These are phyloP conservation scores for Vigna radiata DNA, from an alignment of 306 rosid species.

Conservation along the genomic window DNA sequence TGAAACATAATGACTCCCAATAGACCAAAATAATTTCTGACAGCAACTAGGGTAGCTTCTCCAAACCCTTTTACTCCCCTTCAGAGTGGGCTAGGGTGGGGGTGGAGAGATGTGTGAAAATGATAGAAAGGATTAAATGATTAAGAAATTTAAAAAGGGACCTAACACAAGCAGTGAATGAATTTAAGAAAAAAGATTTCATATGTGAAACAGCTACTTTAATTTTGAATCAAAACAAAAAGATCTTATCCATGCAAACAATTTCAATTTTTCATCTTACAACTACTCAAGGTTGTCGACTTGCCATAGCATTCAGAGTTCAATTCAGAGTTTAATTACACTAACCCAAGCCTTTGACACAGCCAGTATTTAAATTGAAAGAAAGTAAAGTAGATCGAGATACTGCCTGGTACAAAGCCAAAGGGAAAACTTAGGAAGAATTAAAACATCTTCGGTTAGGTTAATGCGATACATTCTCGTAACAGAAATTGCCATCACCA, in stretches of 20 bases:
- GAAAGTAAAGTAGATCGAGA: no score
- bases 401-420: background rate
- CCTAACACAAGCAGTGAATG: background rate
- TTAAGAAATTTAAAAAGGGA: background rate
- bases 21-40: background rate
- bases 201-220: background rate
- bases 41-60: constrained; percentile 6
- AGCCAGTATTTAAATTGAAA: no score
- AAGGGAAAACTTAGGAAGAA: background rate
- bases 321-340: background rate
- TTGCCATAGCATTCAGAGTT: background rate
- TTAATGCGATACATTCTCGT: background rate
- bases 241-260: background rate
- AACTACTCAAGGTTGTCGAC: background rate
- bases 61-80: background rate
- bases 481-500: constrained; percentile 16
- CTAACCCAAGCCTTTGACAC: background rate
- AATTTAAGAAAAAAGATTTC: background rate
- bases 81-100: background rate
- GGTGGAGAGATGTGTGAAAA: no score
- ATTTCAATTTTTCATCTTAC: background rate
- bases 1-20: constrained; percentile 1
- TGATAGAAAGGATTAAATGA: background rate
- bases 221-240: background rate
- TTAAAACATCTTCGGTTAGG: constrained; percentile 11